phyloP scores from a whole-genome alignment of 768 basidiomycete genomes.

The Psilocybe subaeruginosa region DNA sequence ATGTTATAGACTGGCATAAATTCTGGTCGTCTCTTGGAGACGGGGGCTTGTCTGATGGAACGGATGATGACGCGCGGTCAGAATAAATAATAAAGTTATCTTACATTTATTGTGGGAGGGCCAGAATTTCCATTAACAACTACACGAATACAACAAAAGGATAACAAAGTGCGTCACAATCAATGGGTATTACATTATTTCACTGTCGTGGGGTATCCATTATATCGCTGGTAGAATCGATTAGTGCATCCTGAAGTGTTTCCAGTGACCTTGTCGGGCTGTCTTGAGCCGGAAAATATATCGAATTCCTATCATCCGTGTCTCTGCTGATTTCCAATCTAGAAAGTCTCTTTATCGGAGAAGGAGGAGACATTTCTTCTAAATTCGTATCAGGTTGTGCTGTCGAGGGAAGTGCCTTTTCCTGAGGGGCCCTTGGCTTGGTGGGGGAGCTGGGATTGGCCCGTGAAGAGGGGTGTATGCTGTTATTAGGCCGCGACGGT shows the following conservation, averaged over 20 bases:
- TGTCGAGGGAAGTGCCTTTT: slow-evolving; percentile 23
- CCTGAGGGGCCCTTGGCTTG: slow-evolving; percentile 32
- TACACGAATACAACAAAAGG: slow-evolving; percentile 18
- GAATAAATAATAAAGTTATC: background rate
- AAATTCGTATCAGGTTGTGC: slow-evolving; percentile 22
- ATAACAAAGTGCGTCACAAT: slow-evolving; percentile 6
- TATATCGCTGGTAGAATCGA: slow-evolving; percentile 1
- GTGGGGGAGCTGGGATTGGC: slow-evolving; percentile 53
- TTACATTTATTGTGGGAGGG: background rate
- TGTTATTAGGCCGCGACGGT: slow-evolving; percentile 67
- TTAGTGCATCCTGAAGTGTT: background rate
- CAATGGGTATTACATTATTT: slow-evolving; percentile 16
- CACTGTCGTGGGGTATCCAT: slow-evolving; percentile 18
- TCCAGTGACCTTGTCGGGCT: slow-evolving; percentile 12
- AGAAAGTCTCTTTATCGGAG: slow-evolving; percentile 16
- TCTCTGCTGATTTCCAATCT: slow-evolving; percentile 8
- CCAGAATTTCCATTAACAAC: slow-evolving; percentile 10
- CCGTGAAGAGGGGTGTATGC: slow-evolving; percentile 80
- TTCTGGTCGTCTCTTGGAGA: slow-evolving; percentile 32
- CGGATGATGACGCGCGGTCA: slow-evolving; percentile 24
- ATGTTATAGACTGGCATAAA: slow-evolving; percentile 56
- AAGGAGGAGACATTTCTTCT: slow-evolving; percentile 29
- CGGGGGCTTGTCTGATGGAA: slow-evolving; percentile 20
- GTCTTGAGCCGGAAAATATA: slow-evolving; percentile 21
- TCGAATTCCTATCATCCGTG: slow-evolving; percentile 20